Evolutionary conservation across 192 early-diverging fungal species (phyloP).

Genomic region (Umbelopsis ramanniana): DNA sequence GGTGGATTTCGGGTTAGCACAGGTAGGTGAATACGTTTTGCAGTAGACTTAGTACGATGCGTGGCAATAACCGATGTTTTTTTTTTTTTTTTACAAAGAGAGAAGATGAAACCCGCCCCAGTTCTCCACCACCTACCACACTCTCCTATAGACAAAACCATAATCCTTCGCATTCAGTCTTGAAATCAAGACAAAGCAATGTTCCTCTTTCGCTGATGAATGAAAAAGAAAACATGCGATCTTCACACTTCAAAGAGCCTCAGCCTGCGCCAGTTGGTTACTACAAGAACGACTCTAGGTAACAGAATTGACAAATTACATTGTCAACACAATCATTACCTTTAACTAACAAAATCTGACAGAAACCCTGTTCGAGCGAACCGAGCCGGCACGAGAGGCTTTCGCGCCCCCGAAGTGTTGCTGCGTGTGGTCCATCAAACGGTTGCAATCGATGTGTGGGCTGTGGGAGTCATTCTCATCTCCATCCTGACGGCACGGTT

Average conservation of each 20-base stretch:
- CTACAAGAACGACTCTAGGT: slow-evolving; percentile 59
- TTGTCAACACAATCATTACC: neutral
- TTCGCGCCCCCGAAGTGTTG: slow-evolving; percentile 92
- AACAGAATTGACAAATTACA: neutral
- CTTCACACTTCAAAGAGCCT: neutral
- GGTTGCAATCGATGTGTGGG: slow-evolving; percentile 89
- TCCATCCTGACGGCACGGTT: slow-evolving; percentile 80
- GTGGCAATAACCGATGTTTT: neutral
- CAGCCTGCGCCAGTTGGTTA: slow-evolving; percentile 42
- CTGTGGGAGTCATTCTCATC: slow-evolving; percentile 85
- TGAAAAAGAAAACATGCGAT: slow-evolving; percentile 22
- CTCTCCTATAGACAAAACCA: neutral
- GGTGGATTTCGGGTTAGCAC: slow-evolving; percentile 93
- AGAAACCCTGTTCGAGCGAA: slow-evolving; percentile 76
- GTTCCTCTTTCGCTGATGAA: slow-evolving; percentile 3
- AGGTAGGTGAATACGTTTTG: slow-evolving; percentile 47
- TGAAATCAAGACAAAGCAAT: slow-evolving; percentile 2
- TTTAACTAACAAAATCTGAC: slow-evolving; percentile 23
- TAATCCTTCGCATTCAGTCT: neutral
- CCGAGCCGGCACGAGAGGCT: slow-evolving; percentile 91
- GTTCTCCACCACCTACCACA: slow-evolving; percentile 2
- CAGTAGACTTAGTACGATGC: neutral
- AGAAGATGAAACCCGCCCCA: slow-evolving; percentile 28
- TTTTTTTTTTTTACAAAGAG: slow-evolving; percentile 4
- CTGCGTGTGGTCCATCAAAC: slow-evolving; percentile 81